Base-by-base conservation (phyloP, 2,329 filamentous ascomycete genomes). In the Tolypocladium inflatum region DNA sequence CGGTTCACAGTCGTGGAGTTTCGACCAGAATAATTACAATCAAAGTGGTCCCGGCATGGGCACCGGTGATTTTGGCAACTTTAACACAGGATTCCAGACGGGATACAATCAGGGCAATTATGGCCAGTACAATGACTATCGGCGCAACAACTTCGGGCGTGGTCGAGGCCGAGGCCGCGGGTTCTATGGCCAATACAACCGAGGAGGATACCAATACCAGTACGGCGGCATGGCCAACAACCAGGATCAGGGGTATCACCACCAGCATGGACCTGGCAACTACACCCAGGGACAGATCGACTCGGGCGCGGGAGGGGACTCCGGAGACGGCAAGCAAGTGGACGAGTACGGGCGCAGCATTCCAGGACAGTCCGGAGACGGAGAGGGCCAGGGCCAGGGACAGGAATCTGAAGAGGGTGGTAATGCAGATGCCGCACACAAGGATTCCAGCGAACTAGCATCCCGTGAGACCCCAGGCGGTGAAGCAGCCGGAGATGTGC, bases 11-110 rank as follows among this genome's bases (percentile, higher is more conserved):
- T 85, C 86, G 81, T 91, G 87, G 88, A 89, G 87, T 86, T 84
- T 85, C 81, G 84, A 85, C 81, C 87, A 88, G 87, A 87, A 90
- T 90, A 91, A 90, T 88, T 90, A 85, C 86, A 91, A 85, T 86
- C 79, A 87, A 88, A 90, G 85, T 89, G 85, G 85, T 83, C 82
- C 84, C 82, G 85, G 85, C 81, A 89, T 89, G 83, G 86, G 85
- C 77, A 81, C 81, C 80, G 85, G 86, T 89, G 87, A 90, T 78
- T 90, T 83, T 85, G 87, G 87, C 78, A 82, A 83, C 78, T 86
- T 87, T 84, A 88, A 88, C 80, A 80, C 85, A 80, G 86, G 86
- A 78, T 90, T 83, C 80, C 82, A 82, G 75, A 87, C 86, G 86
- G 88, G 83, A 79, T 87, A 80, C 83, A 88, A 86, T 83, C 85